Evolutionary conservation across 345 rosid genomes (phyloP).

Genomic region (Toxicodendron radicans): DNA sequence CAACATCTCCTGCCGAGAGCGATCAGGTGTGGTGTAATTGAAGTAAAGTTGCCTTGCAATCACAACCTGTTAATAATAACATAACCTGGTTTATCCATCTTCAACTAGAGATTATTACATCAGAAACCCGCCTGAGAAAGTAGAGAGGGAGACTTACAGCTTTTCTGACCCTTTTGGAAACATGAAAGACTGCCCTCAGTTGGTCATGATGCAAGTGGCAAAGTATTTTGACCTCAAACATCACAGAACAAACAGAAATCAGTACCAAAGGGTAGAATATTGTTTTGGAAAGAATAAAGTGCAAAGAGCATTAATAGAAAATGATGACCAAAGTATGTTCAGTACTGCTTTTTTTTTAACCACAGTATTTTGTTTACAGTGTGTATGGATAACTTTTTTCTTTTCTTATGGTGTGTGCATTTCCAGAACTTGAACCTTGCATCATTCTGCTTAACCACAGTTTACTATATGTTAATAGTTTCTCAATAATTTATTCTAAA

Average conservation of each 20-base stretch:
- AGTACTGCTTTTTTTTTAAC: background rate
- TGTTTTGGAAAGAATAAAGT: background rate
- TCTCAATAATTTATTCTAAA: background rate
- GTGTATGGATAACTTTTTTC: background rate
- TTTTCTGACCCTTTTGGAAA: constrained; percentile 68
- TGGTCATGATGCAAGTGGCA: constrained; percentile 97
- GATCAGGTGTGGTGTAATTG: constrained; percentile 92
- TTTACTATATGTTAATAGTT: background rate
- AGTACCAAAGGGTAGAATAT: background rate
- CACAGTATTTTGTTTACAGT: background rate
- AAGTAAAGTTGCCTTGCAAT: constrained; percentile 79
- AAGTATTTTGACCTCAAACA: constrained; percentile 72
- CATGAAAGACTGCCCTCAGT: constrained; percentile 86
- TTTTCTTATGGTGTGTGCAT: background rate
- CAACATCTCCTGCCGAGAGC: constrained; percentile 82
- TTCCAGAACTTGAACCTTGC: background rate
- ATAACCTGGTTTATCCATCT: constrained; percentile 1
- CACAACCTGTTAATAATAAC: constrained; percentile 50
- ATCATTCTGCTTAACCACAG: background rate
- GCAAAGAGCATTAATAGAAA: background rate
- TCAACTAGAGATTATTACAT: background rate
- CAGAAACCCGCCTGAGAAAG: background rate
- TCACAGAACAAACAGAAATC: constrained; percentile 18
- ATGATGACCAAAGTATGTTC: background rate
- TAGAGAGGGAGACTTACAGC: constrained; percentile 58